Conservation (phyloP, 2,329 filamentous ascomycete genomes). For the Monilinia fructicola region DNA sequence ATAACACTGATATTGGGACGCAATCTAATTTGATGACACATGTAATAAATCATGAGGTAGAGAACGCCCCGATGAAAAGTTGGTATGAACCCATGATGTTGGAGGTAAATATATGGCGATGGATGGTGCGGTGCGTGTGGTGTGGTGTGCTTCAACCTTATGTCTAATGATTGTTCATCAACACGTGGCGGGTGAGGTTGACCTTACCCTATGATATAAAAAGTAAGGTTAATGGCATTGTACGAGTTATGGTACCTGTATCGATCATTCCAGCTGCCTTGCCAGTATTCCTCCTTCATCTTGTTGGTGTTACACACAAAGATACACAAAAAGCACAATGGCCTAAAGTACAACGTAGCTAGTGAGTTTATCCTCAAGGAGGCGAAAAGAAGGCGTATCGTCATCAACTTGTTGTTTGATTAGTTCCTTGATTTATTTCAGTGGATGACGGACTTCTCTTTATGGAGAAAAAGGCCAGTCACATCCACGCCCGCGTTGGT, state of each 20-base stretch:
- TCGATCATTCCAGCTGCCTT: no score
- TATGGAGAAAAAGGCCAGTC: neutral
- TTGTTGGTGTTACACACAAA: neutral
- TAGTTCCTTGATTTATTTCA: neutral
- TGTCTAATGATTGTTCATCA: neutral
- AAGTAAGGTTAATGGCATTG: neutral
- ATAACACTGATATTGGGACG: neutral
- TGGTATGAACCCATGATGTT: neutral
- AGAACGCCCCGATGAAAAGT: neutral
- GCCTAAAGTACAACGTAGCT: neutral
- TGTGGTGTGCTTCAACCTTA: neutral
- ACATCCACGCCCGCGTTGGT: no score
- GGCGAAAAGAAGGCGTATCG: neutral
- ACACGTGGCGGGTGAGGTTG: neutral
- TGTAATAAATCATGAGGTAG: neutral
- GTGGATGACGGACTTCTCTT: neutral
- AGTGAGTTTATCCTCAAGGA: neutral
- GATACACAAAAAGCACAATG: neutral
- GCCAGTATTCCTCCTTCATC: no score
- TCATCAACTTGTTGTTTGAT: neutral
- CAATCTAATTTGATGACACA: neutral
- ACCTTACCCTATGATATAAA: neutral
- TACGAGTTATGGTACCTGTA: no score
- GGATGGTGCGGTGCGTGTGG: neutral
- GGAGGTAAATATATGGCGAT: neutral